phyloP scores from a whole-genome alignment of 1,139 yeast genomes.

The Hyphopichia burtonii region DNA sequence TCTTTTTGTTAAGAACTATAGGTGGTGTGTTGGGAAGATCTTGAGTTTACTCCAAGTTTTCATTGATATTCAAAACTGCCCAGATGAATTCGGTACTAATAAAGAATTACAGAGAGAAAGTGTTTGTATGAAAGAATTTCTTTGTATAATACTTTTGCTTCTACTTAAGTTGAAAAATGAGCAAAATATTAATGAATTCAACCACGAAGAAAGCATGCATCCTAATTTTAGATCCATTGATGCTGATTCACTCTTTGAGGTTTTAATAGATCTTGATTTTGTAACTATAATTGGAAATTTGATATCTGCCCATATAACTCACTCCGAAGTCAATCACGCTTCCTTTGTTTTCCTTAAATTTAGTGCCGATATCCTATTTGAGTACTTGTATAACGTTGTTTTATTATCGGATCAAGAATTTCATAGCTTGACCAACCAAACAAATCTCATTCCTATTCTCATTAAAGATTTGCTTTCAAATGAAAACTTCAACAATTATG shows the following conservation, averaged over 20 bases:
- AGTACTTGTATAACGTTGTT: conserved; percentile 39
- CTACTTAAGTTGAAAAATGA: conserved; percentile 34
- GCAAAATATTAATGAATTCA: conserved; percentile 11
- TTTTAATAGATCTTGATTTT: conserved; percentile 40
- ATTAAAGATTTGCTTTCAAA: conserved; percentile 53
- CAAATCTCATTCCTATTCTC: conserved; percentile 34
- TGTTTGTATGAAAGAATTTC: conserved; percentile 33
- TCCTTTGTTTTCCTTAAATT: conserved; percentile 39
- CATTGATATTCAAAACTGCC: conserved; percentile 18
- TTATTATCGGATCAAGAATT: conserved; percentile 37
- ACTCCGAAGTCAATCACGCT: conserved; percentile 16
- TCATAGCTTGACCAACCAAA: conserved; percentile 22
- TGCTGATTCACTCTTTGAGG: conserved; percentile 20
- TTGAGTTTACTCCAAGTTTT: conserved; percentile 35
- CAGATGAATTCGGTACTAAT: conserved; percentile 1
- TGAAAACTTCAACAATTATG: conserved; percentile 44
- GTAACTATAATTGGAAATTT: conserved; percentile 47
- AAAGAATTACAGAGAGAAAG: conserved; percentile 14
- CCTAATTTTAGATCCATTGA: conserved; percentile 10
- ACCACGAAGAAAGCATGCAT: conserved; percentile 1
- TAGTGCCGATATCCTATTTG: conserved; percentile 43
- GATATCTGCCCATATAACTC: conserved; percentile 29
- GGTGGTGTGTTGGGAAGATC: conserved; percentile 41
- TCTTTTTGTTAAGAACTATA: conserved; percentile 36
- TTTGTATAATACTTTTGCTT: conserved; percentile 35